Evolutionary conservation across 306 rosid species (phyloP).

Genomic region (Cicer pinnatifidum): DNA sequence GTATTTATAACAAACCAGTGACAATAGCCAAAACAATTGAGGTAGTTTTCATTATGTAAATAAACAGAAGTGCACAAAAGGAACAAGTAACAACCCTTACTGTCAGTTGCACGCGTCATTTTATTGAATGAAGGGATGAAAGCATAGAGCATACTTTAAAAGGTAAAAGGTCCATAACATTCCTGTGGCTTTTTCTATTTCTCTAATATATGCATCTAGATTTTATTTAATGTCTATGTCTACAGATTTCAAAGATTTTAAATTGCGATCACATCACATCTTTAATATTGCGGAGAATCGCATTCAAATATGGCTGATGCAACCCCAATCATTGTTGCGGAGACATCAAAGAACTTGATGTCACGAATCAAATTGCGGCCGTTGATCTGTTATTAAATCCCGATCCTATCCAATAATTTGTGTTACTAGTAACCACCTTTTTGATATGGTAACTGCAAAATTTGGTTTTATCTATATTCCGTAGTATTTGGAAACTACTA

Average conservation of each 20-base stretch:
- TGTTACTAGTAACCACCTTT: background rate
- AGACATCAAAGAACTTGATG: background rate
- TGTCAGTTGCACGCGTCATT: conserved; percentile 18
- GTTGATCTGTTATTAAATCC: background rate
- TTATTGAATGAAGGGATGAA: background rate
- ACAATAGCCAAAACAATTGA: background rate
- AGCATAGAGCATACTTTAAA: background rate
- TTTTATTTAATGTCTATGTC: conserved; percentile 4
- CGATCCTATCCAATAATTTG: background rate
- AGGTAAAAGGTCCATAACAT: background rate
- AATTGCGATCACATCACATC: background rate
- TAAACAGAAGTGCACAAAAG: conserved; percentile 18
- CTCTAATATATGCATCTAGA: conserved; percentile 12
- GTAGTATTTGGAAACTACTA: background rate
- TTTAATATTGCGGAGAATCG: background rate
- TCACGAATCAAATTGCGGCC: background rate
- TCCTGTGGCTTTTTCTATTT: conserved; percentile 1
- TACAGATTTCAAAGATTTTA: conserved; percentile 10
- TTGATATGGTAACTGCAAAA: background rate
- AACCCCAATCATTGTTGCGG: background rate
- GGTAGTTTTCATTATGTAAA: conserved; percentile 13
- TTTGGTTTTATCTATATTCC: background rate
- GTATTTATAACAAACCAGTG: conserved; percentile 12
- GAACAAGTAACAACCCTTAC: conserved; percentile 21
- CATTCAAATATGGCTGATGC: background rate